Conservation (phyloP, 331 rosid genomes). For the Dryas integrifolia region DNA sequence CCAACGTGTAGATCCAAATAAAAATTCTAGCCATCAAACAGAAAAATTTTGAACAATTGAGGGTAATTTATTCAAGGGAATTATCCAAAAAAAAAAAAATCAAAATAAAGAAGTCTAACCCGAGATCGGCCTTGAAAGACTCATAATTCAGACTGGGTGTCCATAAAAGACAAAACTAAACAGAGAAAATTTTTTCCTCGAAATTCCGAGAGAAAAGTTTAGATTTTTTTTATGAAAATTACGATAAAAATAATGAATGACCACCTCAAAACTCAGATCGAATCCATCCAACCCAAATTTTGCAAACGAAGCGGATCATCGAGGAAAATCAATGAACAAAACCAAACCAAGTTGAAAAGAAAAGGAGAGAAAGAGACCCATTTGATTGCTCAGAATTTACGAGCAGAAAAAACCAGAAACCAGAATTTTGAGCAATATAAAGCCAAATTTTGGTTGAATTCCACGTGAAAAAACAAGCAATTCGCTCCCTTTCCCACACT, state of each 20-base stretch:
- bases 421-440: conserved; percentile 1
- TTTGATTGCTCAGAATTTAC: conserved; percentile 4
- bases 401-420: conserved; percentile 10
- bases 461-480: conserved; percentile 13
- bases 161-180: background rate
- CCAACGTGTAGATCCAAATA: conserved; percentile 22
- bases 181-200: conserved; percentile 4
- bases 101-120: conserved; percentile 34
- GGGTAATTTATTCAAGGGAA: conserved; percentile 3
- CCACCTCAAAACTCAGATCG: conserved; percentile 30
- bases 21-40: background rate
- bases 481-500: background rate
- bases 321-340: conserved; percentile 5
- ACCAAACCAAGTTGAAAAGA: background rate
- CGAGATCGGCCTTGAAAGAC: conserved; percentile 31
- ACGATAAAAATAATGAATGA: background rate
- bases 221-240: background rate
- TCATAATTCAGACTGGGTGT: background rate
- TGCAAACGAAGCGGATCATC: conserved; percentile 20
- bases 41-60: conserved; percentile 8
- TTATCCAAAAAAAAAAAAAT: background rate
- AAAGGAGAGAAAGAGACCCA: background rate
- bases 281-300: conserved; percentile 29
- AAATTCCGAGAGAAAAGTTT: background rate
- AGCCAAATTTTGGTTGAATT: conserved; percentile 10